phyloP scores from a whole-genome alignment of 345 rosid genomes.

The Linum lewisii region DNA sequence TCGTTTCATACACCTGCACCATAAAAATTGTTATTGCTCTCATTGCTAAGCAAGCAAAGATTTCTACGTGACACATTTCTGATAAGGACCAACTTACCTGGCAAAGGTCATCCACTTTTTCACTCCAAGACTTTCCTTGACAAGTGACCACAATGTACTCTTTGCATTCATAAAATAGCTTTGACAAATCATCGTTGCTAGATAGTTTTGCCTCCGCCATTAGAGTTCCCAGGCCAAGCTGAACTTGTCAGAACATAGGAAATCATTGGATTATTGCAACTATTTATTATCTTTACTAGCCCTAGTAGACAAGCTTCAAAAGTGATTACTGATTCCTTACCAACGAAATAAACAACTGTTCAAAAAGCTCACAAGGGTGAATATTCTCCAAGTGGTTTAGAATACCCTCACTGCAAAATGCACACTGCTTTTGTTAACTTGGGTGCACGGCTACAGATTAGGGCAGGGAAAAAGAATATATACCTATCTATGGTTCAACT shows the following conservation, averaged over 20 bases:
- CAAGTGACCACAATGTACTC: slow-evolving; percentile 56
- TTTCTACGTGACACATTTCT: neutral
- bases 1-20: slow-evolving; percentile 73
- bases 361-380: slow-evolving; percentile 57
- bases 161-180: slow-evolving; percentile 74
- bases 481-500: slow-evolving; percentile 23
- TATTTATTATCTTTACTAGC: too few species aligned
- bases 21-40: neutral
- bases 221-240: slow-evolving; percentile 66
- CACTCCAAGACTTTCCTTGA: slow-evolving; percentile 51
- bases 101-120: slow-evolving; percentile 73
- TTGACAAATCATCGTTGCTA: slow-evolving; percentile 43
- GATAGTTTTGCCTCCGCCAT: slow-evolving; percentile 56
- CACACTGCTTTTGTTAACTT: slow-evolving; percentile 5
- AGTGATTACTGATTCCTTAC: slow-evolving; percentile 33
- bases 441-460: neutral
- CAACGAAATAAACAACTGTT: slow-evolving; percentile 72
- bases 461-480: neutral
- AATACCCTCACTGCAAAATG: slow-evolving; percentile 69
- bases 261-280: slow-evolving; percentile 3
- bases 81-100: slow-evolving; percentile 38
- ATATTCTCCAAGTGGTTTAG: slow-evolving; percentile 68
- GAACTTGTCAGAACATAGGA: slow-evolving; percentile 20
- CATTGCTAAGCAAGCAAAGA: neutral
- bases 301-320: neutral